These are phyloP conservation scores for Phialemoniopsis sp. DNA, from an alignment of 2,329 filamentous ascomycete genomes.

Conservation along the genomic window DNA sequence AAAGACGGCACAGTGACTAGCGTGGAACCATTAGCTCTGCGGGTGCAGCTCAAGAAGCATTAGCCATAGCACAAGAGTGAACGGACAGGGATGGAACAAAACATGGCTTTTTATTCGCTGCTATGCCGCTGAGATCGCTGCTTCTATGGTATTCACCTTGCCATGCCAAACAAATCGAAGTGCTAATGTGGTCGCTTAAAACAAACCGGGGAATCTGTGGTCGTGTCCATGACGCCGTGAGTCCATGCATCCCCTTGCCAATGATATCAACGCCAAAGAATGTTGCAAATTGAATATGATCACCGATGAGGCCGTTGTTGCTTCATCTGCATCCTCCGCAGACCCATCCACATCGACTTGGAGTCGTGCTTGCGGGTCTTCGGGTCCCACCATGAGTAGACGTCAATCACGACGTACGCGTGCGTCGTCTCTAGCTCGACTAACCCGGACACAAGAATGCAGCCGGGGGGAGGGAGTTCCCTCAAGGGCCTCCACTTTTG, in stretches of 20 bases:
- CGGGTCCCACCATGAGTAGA: conserved; percentile 51
- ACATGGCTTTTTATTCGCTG: too few species aligned
- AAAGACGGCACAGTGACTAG: conserved; percentile 11
- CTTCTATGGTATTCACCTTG: background rate
- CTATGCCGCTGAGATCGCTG: background rate
- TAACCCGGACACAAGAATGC: conserved; percentile 47
- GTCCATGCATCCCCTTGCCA: background rate
- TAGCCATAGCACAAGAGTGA: background rate
- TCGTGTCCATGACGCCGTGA: background rate
- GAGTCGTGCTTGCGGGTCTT: conserved; percentile 42
- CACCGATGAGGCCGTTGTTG: conserved; percentile 22
- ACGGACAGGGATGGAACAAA: too few species aligned
- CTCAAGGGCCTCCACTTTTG: conserved; percentile 42
- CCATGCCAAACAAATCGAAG: too few species aligned
- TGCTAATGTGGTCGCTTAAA: background rate
- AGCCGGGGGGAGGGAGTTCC: conserved; percentile 43
- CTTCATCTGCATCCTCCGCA: conserved; percentile 39
- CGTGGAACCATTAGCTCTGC: conserved; percentile 18
- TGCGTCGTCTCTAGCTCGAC: conserved; percentile 46
- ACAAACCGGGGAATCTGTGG: background rate
- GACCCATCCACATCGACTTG: conserved; percentile 26
- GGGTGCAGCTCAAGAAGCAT: conserved; percentile 13
- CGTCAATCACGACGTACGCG: conserved; percentile 45
- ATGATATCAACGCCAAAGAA: background rate
- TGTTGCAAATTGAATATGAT: background rate